Conservation (phyloP, 2,329 filamentous ascomycete genomes). For the Cladosporium sp. region DNA sequence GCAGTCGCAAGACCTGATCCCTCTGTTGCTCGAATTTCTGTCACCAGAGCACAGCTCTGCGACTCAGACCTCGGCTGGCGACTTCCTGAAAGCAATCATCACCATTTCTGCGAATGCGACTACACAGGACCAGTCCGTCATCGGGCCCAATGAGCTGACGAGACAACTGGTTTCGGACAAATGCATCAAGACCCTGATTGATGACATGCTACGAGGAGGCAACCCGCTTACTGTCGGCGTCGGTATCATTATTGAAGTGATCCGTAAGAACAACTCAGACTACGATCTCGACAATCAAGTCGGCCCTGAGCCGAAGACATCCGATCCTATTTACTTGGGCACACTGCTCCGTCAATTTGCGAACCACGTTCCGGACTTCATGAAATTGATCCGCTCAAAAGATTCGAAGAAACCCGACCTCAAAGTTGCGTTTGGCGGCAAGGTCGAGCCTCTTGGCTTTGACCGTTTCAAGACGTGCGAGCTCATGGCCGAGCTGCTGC, state of each 20-base stretch:
- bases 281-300: constrained; percentile 90
- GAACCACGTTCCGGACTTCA: constrained; percentile 86
- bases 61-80: constrained; percentile 91
- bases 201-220: constrained; percentile 86
- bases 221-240: constrained; percentile 94
- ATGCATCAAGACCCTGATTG: constrained; percentile 78
- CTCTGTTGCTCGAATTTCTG: constrained; percentile 78
- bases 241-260: constrained; percentile 96
- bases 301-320: constrained; percentile 71
- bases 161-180: constrained; percentile 83
- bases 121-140: constrained; percentile 97
- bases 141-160: constrained; percentile 94
- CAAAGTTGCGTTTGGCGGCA: constrained; percentile 80
- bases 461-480: constrained; percentile 99
- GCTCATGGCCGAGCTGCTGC: constrained; percentile 92
- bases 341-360: constrained; percentile 85
- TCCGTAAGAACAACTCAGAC: constrained; percentile 98
- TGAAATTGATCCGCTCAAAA: constrained; percentile 77
- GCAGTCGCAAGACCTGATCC: constrained; percentile 80
- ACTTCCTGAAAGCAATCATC: constrained; percentile 97
- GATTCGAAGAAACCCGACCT: constrained; percentile 67
- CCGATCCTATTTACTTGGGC: constrained; percentile 93
- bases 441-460: constrained; percentile 90
- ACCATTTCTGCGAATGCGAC: constrained; percentile 98
- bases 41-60: constrained; percentile 78